Percentiles rank a stretch among this genome's conserved stretches.
These are phyloP conservation scores for Umbellularia californica DNA, from an alignment of 164 flowering plant genomes.

Conservation along the genomic window DNA sequence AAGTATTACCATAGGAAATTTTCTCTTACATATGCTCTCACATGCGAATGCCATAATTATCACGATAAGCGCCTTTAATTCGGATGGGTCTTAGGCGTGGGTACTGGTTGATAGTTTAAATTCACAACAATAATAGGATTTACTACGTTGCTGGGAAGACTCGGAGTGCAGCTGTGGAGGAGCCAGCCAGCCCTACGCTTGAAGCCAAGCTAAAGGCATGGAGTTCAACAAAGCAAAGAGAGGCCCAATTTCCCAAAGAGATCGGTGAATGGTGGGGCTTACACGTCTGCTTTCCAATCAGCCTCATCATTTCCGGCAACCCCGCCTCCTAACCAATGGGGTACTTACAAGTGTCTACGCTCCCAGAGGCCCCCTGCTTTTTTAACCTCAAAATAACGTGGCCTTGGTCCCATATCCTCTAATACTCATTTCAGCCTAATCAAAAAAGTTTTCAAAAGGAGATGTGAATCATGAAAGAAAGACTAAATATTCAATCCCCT, in stretches of 20 bases:
- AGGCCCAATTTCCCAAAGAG: constrained; percentile 8
- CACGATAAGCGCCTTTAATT: too few relatives aligned
- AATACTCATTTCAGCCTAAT: not conserved
- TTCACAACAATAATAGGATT: not conserved
- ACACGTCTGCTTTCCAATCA: not conserved
- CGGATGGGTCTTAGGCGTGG: too few relatives aligned
- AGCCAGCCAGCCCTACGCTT: not conserved
- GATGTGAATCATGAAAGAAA: not conserved
- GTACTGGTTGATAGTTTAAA: too few relatives aligned
- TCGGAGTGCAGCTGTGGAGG: not conserved
- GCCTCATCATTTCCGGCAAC: not conserved
- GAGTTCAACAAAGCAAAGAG: not conserved
- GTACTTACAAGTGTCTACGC: not conserved
- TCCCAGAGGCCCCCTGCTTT: not conserved
- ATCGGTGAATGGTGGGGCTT: constrained; percentile 7
- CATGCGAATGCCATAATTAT: too few relatives aligned
- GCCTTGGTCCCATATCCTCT: not conserved
- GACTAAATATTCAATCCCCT: not conserved
- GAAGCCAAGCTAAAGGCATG: not conserved
- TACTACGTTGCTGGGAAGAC: too few relatives aligned
- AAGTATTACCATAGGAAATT: too few relatives aligned
- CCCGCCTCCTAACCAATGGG: constrained; percentile 1
- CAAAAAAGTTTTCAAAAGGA: not conserved
- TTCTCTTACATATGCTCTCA: too few relatives aligned
- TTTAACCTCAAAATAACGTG: not conserved